Conservation (phyloP, 2,329 filamentous ascomycete species). For the Coniochaeta prunicola region DNA sequence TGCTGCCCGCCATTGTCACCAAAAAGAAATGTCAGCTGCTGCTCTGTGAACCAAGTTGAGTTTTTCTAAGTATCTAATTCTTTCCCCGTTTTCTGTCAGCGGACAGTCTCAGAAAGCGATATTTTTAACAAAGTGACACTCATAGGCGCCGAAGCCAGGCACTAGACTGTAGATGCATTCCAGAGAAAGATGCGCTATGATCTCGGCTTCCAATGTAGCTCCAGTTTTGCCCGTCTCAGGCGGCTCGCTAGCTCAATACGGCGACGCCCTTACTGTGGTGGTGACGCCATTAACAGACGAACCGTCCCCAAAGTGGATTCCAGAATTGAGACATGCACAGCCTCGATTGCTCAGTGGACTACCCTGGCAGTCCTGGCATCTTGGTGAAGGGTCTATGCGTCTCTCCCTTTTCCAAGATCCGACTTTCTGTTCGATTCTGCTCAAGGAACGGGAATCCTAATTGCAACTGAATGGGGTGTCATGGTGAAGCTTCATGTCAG, state of each 20-base stretch:
- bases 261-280: no score
- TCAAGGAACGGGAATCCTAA: no score
- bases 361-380: not conserved
- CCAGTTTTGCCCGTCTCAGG: not conserved
- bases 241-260: not conserved
- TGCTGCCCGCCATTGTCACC: not conserved
- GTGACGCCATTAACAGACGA: no score
- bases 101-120: not conserved
- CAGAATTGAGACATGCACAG: not conserved
- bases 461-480: no score
- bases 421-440: no score
- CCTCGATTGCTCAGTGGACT: not conserved
- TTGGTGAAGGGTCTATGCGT: no score
- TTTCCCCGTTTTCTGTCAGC: not conserved
- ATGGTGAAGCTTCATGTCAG: no score
- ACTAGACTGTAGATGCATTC: not conserved
- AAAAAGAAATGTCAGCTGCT: not conserved
- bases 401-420: no score
- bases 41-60: not conserved
- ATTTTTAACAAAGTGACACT: no score
- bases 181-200: not conserved
- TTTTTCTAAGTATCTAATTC: not conserved
- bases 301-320: not conserved
- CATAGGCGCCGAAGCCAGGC: not conserved
- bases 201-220: not conserved